Evolutionary conservation across 345 rosid species (phyloP), one percentile per base, ranked within the genome.

Genomic region (Moringa oleifera): DNA sequence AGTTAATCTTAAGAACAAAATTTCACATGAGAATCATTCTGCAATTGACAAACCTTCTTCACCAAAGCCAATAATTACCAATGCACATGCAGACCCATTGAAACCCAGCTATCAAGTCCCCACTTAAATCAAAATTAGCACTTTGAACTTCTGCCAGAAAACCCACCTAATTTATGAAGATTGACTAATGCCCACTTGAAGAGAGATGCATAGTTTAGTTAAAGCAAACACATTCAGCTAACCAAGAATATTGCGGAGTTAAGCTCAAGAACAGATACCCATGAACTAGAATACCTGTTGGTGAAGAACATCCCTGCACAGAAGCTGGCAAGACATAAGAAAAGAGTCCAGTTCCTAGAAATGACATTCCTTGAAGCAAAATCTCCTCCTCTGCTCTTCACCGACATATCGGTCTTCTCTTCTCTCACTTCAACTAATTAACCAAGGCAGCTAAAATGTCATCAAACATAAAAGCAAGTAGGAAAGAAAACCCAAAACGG

Each of bases 301-400:
- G 86, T 84, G 95, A 92, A 85, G 80, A 87, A 68, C 84, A 83
- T 76, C 65, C 95, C 98, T 12, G 83, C 79, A 55, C 80, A 80
- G 79, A 92, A 92, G 78, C 95, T 79, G 36, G 79, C 51, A 66
- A 85, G 51, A 66, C 89, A 92, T 64, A 92, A 84, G 52, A 87
- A 63, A 73, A 85, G 25, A 24, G 81, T 64, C 85, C 65, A 76
- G n/a, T 83, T 85, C 72, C 87, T 80, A 12, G 85, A 61, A 23
- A 78, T 19, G 23, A 70, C 78, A 62, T 66, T 77, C 69, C 76
- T 89, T 31, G 85, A 55, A 69, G 51, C 63, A 46, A 58, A 62
- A 56, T 61, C 77, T 63, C 72, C 73, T 56, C 71, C 85, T 77
- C 87, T 82, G 62, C 64, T 81, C 80, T 84, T 92, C 57, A 76